Evolutionary conservation across 345 rosid species (phyloP).

Genomic region (Hypericum perforatum): DNA sequence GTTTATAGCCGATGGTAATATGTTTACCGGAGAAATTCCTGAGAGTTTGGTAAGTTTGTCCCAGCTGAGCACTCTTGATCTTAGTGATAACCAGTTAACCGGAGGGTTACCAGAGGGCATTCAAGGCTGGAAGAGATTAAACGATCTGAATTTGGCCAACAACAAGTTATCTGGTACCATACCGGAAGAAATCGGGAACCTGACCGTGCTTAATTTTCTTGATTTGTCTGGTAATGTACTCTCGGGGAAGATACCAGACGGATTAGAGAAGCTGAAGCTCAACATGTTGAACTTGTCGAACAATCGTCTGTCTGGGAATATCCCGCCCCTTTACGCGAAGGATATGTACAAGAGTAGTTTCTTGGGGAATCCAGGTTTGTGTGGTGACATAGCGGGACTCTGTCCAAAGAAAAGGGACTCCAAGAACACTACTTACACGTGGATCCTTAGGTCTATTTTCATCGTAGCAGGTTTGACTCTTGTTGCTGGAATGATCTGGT

Average conservation of each 20-base stretch:
- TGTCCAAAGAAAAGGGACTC: conserved; percentile 31
- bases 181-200: conserved; percentile 52
- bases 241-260: conserved; percentile 56
- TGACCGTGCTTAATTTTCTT: conserved; percentile 76
- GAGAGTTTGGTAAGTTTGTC: conserved; percentile 39
- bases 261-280: conserved; percentile 70
- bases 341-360: conserved; percentile 39
- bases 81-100: conserved; percentile 44
- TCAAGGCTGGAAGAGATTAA: conserved; percentile 41
- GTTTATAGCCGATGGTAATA: conserved; percentile 40
- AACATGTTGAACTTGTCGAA: no score
- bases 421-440: conserved; percentile 28
- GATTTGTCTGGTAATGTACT: conserved; percentile 68
- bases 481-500: conserved; percentile 47
- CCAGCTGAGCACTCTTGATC: conserved; percentile 55
- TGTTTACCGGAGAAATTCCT: conserved; percentile 46
- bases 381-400: conserved; percentile 46
- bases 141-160: conserved; percentile 64
- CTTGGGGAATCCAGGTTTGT: conserved; percentile 66
- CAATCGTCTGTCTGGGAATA: no score
- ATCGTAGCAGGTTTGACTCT: conserved; percentile 42
- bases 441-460: conserved; percentile 63
- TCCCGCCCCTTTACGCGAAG: no score
- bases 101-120: conserved; percentile 59
- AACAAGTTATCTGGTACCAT: conserved; percentile 61